Evolutionary conservation across 129 eudicot genomes (phyloP).

Genomic region (Chrysanthemum seticuspe): DNA sequence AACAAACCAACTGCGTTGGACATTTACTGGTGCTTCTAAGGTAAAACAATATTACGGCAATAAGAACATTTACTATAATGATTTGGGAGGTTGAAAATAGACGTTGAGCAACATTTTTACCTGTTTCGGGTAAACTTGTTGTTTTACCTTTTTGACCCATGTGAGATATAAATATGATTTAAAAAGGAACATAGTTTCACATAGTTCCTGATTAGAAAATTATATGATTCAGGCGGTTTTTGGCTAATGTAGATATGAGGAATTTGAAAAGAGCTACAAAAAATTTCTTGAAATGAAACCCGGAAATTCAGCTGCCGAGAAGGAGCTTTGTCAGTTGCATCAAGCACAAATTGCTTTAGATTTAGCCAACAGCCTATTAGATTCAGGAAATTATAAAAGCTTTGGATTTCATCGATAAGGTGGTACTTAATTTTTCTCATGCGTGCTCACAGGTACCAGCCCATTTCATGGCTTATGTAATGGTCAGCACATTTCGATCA

Average conservation of each 20-base stretch:
- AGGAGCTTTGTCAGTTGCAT: constrained; percentile 86
- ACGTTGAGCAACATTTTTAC: no score
- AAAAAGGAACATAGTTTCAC: no score
- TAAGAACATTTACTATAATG: no score
- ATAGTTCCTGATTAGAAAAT: constrained; percentile 38
- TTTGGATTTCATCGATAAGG: constrained; percentile 73
- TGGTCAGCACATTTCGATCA: no score
- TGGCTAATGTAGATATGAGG: constrained; percentile 88
- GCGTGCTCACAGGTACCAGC: constrained; percentile 73
- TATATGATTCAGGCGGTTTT: constrained; percentile 65
- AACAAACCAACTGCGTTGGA: no score
- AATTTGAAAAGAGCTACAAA: constrained; percentile 75
- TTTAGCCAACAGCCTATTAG: constrained; percentile 54
- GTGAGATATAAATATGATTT: no score
- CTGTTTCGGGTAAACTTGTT: no score
- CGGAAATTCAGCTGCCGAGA: constrained; percentile 71
- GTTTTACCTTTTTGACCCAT: no score
- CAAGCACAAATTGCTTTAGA: constrained; percentile 78
- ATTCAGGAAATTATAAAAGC: constrained; percentile 75
- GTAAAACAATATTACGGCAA: no score
- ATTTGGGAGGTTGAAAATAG: no score
- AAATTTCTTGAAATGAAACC: constrained; percentile 83
- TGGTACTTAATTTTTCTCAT: constrained; percentile 93
- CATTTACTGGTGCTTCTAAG: no score
- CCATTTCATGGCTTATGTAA: no score